phyloP scores from a whole-genome alignment of 768 basidiomycete species.

The Collybia nuda region DNA sequence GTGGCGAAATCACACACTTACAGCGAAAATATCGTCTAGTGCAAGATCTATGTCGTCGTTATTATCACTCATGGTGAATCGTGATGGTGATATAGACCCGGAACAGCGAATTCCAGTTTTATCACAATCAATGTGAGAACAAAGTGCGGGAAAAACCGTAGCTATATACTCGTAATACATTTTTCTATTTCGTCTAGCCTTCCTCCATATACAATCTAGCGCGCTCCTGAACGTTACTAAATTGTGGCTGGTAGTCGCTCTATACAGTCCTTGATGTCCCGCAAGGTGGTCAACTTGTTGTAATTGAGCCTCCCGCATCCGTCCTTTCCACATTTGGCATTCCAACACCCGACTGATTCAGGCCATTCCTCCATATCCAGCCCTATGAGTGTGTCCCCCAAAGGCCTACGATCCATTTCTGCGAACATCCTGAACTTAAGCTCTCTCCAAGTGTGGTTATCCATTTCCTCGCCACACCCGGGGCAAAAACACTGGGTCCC shows the following conservation, averaged over 20 bases:
- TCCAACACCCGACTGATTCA: conserved; percentile 39
- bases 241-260: conserved; percentile 22
- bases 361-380: conserved; percentile 44
- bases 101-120: no score
- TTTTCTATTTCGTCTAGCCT: no score
- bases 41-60: conserved; percentile 27
- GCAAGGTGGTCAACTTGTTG: conserved; percentile 31
- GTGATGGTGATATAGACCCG: no score
- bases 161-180: no score
- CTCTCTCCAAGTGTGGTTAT: conserved; percentile 38
- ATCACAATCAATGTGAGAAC: no score
- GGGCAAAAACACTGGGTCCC: conserved; percentile 25
- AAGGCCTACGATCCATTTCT: conserved; percentile 38
- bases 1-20: conserved; percentile 23
- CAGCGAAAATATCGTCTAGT: conserved; percentile 52
- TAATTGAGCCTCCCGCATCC: conserved; percentile 33
- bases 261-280: conserved; percentile 29
- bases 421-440: conserved; percentile 36
- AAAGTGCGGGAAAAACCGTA: no score
- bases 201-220: no score
- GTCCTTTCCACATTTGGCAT: conserved; percentile 27
- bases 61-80: no score
- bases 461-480: conserved; percentile 30
- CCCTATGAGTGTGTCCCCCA: conserved; percentile 35
- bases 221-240: background rate